Evolutionary conservation across 352 stramenopile genomes (phyloP), one percentile per base, ranked within the genome.

Genomic region (Globisporangium rhizosaccharum): DNA sequence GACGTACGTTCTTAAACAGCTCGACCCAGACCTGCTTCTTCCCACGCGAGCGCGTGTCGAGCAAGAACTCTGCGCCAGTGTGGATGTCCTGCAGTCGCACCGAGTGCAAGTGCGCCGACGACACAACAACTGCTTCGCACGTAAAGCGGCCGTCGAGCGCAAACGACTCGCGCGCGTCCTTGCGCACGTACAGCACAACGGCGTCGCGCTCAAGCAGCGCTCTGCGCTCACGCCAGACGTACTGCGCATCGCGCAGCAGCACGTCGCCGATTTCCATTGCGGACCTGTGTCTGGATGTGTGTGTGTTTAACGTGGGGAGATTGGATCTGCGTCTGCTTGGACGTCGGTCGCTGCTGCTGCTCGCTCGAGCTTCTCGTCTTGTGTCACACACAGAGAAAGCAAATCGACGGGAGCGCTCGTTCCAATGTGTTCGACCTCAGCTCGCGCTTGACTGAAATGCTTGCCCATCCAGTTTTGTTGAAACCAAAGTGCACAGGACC

Each of bases 11-110:
- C 46, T 48, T 48, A 52, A 82, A 80, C 10, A 79, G 44, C 17
- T 81, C 70, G 53, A 87, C 73, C 76, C 76, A 87, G 64, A 85
- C 67, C 39, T 83, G 75, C 37, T 80, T 80, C 51, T 70, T 71
- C 12, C 75, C 72, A 49, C 64, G 71, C 10, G 66, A 70, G 3
- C 55, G 59, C 15, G 65, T 65, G 56, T 87, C 77, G 26, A 87
- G 56, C 4, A 87, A 56, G 46, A 76, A 77, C 62, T 85, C 68
- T 15, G 65, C 63, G 8, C 63, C 71, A 0, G 66, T 72, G 46
- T 75, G 65, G 18, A 82, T 62, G 33, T 87, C 68, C 5, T 69
- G 51, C 3, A 87, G 70, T 25, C 67, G 73, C 57, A 85, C 72
- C 28, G 75, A 78, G 55, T 87, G 71, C 71, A 81, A 60, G 57